Conservation (phyloP, 345 rosid genomes). For the Aquilaria sinensis region DNA sequence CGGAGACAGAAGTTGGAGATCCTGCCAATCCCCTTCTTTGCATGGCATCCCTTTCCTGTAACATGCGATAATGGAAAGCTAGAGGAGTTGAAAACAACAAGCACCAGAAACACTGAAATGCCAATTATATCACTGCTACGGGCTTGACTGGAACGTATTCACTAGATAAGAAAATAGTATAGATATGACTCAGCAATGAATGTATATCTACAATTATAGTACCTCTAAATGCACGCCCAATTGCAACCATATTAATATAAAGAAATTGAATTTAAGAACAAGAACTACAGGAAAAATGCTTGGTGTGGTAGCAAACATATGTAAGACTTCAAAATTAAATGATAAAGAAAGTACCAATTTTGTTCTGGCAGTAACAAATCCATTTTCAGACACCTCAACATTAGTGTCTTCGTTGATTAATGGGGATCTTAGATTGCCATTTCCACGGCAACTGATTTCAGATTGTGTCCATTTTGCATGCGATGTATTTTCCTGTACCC, state of each 20-base stretch:
- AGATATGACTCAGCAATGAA: no score
- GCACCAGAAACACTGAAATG: constrained; percentile 5
- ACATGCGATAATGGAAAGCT: constrained; percentile 8
- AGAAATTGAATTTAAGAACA: no score
- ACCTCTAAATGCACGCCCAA: no score
- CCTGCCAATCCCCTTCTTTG: constrained; percentile 57
- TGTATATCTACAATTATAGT: no score
- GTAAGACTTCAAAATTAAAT: neutral
- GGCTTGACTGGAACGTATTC: neutral
- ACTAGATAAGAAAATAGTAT: no score
- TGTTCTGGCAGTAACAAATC: constrained; percentile 82
- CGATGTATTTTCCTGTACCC: constrained; percentile 27
- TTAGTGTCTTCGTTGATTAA: constrained; percentile 37
- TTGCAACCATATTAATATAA: no score
- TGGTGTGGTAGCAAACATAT: no score
- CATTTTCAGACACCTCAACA: constrained; percentile 43
- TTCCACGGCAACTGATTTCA: constrained; percentile 44
- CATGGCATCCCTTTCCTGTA: constrained; percentile 82
- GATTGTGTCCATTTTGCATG: constrained; percentile 60
- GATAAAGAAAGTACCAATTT: constrained; percentile 53
- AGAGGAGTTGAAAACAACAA: constrained; percentile 8
- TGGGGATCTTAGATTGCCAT: constrained; percentile 27
- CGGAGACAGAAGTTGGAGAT: constrained; percentile 56
- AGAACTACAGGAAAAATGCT: no score
- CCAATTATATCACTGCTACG: neutral